A percentile compares a stretch with the other conserved stretches of the same genome.
Conservation (phyloP, 352 stramenopile species). For the Phytophthora kernoviae region DNA sequence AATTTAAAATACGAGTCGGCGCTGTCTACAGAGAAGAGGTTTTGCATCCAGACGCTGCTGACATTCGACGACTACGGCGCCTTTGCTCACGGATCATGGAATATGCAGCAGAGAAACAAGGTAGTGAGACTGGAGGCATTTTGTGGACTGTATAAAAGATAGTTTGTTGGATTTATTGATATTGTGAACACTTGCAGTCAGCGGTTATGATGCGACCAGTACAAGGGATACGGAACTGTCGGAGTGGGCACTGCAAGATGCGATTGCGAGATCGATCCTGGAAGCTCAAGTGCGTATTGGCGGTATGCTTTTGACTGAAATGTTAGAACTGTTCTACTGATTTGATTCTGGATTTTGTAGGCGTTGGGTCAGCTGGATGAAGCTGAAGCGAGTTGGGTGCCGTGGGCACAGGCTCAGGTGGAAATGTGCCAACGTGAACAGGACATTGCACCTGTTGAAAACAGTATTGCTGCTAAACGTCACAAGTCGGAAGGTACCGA, state of each 20-base stretch:
- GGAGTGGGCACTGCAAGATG: conserved; percentile 73
- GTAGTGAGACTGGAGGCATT: no score
- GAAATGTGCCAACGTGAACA: conserved; percentile 43
- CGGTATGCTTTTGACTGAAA: background rate
- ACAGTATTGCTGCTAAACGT: background rate
- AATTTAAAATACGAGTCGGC: conserved; percentile 37
- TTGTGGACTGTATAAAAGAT: background rate
- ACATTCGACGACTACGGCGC: conserved; percentile 71
- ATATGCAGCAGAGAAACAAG: conserved; percentile 54
- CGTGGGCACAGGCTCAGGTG: conserved; percentile 70
- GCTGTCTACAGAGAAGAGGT: conserved; percentile 49
- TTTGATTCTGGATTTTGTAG: conserved; percentile 23
- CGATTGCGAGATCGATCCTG: conserved; percentile 69
- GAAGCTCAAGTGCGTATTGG: conserved; percentile 48
- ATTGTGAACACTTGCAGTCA: conserved; percentile 7
- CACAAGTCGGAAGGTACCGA: conserved; percentile 12
- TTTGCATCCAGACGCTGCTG: conserved; percentile 76
- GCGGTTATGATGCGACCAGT: conserved; percentile 10
- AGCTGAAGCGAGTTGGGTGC: conserved; percentile 53
- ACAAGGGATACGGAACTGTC: conserved; percentile 30
- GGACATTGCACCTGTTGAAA: conserved; percentile 4
- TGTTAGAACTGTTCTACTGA: background rate
- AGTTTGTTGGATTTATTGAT: background rate
- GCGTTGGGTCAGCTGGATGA: conserved; percentile 53
- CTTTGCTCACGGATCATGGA: conserved; percentile 58